These are phyloP conservation scores for Paramecium octaurelia DNA, from an alignment of 73 alveolate genomes.

Conservation along the genomic window DNA sequence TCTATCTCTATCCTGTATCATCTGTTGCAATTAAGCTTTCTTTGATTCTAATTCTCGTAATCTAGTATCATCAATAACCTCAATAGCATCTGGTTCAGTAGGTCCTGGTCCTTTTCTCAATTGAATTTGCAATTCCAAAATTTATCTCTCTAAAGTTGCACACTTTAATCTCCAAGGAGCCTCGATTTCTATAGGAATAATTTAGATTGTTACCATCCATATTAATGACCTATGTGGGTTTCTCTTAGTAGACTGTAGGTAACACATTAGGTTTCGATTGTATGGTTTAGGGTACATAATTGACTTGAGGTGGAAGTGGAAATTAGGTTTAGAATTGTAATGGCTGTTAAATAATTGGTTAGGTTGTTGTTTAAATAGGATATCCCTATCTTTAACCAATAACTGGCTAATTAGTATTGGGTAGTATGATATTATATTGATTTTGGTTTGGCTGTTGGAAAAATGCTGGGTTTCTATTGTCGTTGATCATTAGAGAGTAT, in stretches of 20 bases:
- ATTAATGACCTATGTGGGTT: background rate
- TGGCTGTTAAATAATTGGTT: background rate
- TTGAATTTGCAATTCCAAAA: conserved; percentile 8
- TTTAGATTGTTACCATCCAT: background rate
- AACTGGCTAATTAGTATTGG: background rate
- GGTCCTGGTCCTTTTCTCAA: conserved; percentile 20
- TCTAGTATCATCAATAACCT: conserved; percentile 3
- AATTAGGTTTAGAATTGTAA: background rate
- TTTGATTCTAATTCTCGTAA: background rate
- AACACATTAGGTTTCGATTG: background rate
- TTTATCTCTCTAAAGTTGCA: conserved; percentile 36
- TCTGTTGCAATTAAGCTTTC: background rate
- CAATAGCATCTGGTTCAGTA: background rate
- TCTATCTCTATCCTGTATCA: background rate
- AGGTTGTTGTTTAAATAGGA: background rate
- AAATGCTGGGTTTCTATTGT: background rate
- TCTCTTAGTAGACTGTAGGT: background rate
- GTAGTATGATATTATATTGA: conserved; percentile 9
- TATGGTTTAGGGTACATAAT: background rate
- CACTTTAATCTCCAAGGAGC: conserved; percentile 45
- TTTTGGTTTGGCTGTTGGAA: background rate
- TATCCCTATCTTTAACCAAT: background rate
- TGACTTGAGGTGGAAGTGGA: background rate
- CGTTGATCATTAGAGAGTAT: background rate
- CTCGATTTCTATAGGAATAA: background rate